Conservation (phyloP, 2,329 filamentous ascomycete genomes). For the Claviceps purpurea region DNA sequence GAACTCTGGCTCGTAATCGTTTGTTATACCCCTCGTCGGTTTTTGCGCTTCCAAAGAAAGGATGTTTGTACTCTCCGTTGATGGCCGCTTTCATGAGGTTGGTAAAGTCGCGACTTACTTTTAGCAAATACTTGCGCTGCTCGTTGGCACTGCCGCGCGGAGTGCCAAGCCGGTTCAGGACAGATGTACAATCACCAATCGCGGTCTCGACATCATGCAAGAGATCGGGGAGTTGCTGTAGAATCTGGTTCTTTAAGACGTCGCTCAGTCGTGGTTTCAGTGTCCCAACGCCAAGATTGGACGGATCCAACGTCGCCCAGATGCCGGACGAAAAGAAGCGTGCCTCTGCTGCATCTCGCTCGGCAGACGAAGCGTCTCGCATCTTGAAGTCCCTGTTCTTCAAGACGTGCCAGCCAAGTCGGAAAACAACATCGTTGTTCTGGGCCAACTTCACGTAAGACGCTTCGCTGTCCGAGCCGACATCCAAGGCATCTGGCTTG, state of each 20-base stretch:
- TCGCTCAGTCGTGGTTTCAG: conserved; percentile 36
- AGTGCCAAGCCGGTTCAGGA: conserved; percentile 34
- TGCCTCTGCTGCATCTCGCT: conserved; percentile 27
- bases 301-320: conserved; percentile 23
- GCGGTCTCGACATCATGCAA: conserved; percentile 25
- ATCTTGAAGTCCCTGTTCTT: conserved; percentile 26
- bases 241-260: conserved; percentile 34
- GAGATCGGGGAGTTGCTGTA: conserved; percentile 30
- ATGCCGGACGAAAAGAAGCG: conserved; percentile 29
- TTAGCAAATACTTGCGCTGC: conserved; percentile 33
- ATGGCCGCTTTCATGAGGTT: conserved; percentile 30
- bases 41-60: conserved; percentile 31
- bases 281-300: conserved; percentile 32
- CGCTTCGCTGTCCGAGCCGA: conserved; percentile 24
- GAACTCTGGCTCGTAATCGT: conserved; percentile 40
- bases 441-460: conserved; percentile 27
- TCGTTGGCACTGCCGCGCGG: conserved; percentile 29
- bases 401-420: conserved; percentile 40
- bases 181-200: not conserved
- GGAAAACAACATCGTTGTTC: conserved; percentile 32
- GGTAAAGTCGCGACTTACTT: conserved; percentile 31
- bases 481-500: conserved; percentile 31
- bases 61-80: conserved; percentile 35
- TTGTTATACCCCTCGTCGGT: conserved; percentile 22
- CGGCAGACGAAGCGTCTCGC: conserved; percentile 13